Conservation (phyloP, 1,284 basidiomycete species). For the Apiotrichum gracile region DNA sequence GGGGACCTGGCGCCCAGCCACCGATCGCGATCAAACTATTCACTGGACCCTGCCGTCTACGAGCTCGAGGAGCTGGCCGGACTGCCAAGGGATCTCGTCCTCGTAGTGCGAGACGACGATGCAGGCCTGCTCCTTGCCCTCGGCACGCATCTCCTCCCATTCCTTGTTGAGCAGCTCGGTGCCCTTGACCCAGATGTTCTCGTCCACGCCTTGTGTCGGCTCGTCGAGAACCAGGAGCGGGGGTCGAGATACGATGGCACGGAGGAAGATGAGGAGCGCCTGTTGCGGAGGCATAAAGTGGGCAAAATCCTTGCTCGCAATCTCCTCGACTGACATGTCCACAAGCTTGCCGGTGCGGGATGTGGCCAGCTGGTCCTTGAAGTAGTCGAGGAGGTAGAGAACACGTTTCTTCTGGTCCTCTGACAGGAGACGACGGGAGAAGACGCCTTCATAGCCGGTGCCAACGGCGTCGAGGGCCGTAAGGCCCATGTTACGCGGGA, state of each 20-base stretch:
- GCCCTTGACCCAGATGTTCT: slow-evolving; percentile 62
- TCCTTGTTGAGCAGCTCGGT: slow-evolving; percentile 57
- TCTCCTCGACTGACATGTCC: slow-evolving; percentile 12
- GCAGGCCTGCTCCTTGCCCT: slow-evolving; percentile 60
- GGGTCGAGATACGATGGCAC: slow-evolving; percentile 66
- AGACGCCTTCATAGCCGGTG: slow-evolving; percentile 79
- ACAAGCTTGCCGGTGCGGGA: background rate
- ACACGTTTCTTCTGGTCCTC: slow-evolving; percentile 49
- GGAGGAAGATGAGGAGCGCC: slow-evolving; percentile 69
- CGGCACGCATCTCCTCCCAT: slow-evolving; percentile 36
- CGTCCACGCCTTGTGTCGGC: slow-evolving; percentile 84
- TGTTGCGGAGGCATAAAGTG: slow-evolving; percentile 66
- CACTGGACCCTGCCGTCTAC: slow-evolving; percentile 22
- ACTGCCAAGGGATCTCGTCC: slow-evolving; percentile 58
- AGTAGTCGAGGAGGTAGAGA: slow-evolving; percentile 55
- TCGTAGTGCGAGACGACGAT: slow-evolving; percentile 84
- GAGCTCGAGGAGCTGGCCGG: slow-evolving; percentile 25
- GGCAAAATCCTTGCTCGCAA: slow-evolving; percentile 53
- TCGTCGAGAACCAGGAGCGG: slow-evolving; percentile 78
- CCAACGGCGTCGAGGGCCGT: slow-evolving; percentile 70
- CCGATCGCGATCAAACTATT: background rate
- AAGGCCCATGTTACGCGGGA: slow-evolving; percentile 68
- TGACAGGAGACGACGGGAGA: slow-evolving; percentile 53
- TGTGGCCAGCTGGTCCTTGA: slow-evolving; percentile 42
- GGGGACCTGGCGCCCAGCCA: no score